Evolutionary conservation across 2,329 filamentous ascomycete genomes (phyloP).

Genomic region (Penicillium carneum): DNA sequence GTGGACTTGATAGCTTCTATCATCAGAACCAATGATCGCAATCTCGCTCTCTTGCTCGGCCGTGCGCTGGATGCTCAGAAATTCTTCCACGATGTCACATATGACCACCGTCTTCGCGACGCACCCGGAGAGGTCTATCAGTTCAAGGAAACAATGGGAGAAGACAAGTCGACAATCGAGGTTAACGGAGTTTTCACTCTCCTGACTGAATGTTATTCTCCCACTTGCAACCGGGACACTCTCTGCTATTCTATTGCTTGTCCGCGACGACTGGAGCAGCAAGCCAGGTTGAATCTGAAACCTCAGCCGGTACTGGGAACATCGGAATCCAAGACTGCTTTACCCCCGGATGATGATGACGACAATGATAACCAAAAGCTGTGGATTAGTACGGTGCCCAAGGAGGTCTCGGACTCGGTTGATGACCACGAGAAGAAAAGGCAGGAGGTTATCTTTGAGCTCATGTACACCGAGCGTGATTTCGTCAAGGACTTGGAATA

Average conservation of each 20-base stretch:
- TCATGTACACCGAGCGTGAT: conserved; percentile 98
- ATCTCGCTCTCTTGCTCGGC: conserved; percentile 87
- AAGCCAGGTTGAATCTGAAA: conserved; percentile 91
- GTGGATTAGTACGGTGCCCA: conserved; percentile 98
- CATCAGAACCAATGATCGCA: conserved; percentile 94
- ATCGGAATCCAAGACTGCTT: conserved; percentile 71
- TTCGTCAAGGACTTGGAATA: conserved; percentile 99
- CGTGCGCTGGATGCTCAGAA: conserved; percentile 95
- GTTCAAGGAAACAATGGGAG: conserved; percentile 86
- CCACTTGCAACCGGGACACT: conserved; percentile 92
- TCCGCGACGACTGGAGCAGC: conserved; percentile 89
- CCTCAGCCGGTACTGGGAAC: conserved; percentile 84
- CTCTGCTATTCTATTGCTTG: conserved; percentile 98
- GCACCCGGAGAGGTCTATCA: conserved; percentile 96
- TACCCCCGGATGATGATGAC: conserved; percentile 74
- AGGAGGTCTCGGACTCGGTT: conserved; percentile 89
- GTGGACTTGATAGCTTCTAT: conserved; percentile 96
- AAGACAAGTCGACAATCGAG: conserved; percentile 72
- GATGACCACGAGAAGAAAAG: conserved; percentile 93
- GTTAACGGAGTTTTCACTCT: conserved; percentile 97
- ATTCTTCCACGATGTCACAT: conserved; percentile 98
- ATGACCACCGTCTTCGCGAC: conserved; percentile 92
- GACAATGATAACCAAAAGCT: conserved; percentile 95
- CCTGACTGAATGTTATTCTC: conserved; percentile 95
- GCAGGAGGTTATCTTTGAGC: conserved; percentile 96